Base-by-base conservation (phyloP, 495 filamentous ascomycete genomes). In the Penicillium salamii region DNA sequence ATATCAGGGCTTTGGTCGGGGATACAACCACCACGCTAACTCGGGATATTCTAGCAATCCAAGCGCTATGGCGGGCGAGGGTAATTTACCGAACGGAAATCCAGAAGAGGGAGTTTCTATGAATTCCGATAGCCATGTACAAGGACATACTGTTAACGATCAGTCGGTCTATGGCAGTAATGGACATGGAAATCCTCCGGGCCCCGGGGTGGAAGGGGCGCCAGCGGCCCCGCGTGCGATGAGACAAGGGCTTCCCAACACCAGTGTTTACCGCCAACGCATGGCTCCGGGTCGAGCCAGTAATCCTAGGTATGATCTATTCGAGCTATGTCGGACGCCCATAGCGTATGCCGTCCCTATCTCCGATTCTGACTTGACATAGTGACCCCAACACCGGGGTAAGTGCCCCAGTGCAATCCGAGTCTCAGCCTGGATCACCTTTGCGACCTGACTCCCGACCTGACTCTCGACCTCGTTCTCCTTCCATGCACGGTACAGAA, bases 211-310 rank as follows among this genome's bases (percentile, higher is more conserved):
- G 36, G 81, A 78, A 65, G 84, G 84, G 66, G 93, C 93, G 20
- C 93, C 93, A 23, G 93, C 86, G 42, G 93, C 90, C 1, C 93
- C 93, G 2, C 91, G 93, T 67, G 93, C 95, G 14, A 90, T 97
- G 84, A 75, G 95, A 53, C 83, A 92, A 59, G 91, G 91, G 14
- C 77, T 85, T 17, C 85, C 88, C 42, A 91, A 91, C 66, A 88
- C 85, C 36, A 85, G 84, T 64, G 78, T 82, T 0, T 44, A 69
- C 1, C 68, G 74, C 7, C 68, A 74, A n/a, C 63, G 73, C n/a
- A 58, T 70, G 46, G 46, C 34, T 9, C 57, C 62, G 7, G 57
- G 55, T 13, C 65, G 69, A 33, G 54, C 53, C 34, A 36, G 38
- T 50, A 9, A 55, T 61, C 13, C 62, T 58, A 69, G 69, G 78